Conservation (phyloP, 257 asterid species). For the Solanum dulcamara region DNA sequence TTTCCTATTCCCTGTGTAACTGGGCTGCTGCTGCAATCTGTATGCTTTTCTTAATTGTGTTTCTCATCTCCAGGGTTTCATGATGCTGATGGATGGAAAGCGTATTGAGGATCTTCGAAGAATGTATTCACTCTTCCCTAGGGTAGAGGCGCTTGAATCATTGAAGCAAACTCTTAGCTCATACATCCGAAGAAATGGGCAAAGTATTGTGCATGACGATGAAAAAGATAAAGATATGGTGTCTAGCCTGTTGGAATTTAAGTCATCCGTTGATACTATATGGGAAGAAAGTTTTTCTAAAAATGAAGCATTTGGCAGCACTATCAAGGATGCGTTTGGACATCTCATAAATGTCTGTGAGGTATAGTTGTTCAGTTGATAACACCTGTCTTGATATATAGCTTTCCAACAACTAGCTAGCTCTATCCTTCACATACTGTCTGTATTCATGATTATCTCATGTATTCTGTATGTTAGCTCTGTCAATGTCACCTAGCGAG, state of each 20-base stretch:
- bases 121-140: slow-evolving; percentile 60
- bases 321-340: slow-evolving; percentile 94
- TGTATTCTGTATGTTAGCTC: not conserved
- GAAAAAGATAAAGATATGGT: slow-evolving; percentile 99
- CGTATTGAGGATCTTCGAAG: slow-evolving; percentile 87
- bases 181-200: slow-evolving; percentile 81
- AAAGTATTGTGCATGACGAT: slow-evolving; percentile 78
- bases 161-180: slow-evolving; percentile 70
- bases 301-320: slow-evolving; percentile 84
- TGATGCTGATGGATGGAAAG: slow-evolving; percentile 75
- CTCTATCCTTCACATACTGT: not conserved
- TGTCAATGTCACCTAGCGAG: not conserved
- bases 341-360: slow-evolving; percentile 76
- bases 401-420: not conserved
- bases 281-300: slow-evolving; percentile 86
- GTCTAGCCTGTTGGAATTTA: slow-evolving; percentile 70
- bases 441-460: not conserved
- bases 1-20: not conserved
- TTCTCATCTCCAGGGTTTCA: slow-evolving; percentile 55
- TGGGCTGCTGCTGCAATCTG: not conserved
- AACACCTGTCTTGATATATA: not conserved
- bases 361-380: not conserved
- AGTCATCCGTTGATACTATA: slow-evolving; percentile 73
- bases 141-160: slow-evolving; percentile 78
- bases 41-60: not conserved